These are phyloP conservation scores for Scytalidium sp. DNA, from an alignment of 2,329 filamentous ascomycete species.

Conservation along the genomic window DNA sequence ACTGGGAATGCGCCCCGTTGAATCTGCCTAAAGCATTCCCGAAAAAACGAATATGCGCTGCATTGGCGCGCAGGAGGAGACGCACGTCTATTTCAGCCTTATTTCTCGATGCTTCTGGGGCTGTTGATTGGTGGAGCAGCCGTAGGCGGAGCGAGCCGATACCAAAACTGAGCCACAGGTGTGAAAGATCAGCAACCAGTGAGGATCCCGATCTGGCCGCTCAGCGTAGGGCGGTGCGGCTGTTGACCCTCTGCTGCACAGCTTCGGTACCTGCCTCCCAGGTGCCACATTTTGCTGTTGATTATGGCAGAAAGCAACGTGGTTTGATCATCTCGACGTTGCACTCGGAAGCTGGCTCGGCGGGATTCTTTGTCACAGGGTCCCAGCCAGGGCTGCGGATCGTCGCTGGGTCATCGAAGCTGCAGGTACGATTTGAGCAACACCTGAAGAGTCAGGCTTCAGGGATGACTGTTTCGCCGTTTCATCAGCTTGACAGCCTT, in stretches of 20 bases:
- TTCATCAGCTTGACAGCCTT: neutral
- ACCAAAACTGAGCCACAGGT: neutral
- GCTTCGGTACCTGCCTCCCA: too few relatives aligned
- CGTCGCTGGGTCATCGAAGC: neutral
- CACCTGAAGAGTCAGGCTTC: neutral
- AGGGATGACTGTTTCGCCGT: neutral
- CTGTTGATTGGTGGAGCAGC: neutral
- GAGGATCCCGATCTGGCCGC: too few relatives aligned
- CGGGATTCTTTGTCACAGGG: neutral
- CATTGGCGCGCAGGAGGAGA: neutral
- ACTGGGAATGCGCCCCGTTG: neutral
- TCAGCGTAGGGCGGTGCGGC: neutral
- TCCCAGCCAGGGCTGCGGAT: neutral
- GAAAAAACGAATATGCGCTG: neutral
- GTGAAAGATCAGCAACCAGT: neutral
- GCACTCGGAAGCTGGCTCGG: neutral
- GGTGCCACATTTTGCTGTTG: neutral
- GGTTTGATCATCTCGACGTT: neutral
- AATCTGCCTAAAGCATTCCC: neutral
- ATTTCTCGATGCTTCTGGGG: neutral
- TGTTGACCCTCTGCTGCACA: neutral
- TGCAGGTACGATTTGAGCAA: neutral
- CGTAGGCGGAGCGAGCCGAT: neutral
- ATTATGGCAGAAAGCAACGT: neutral
- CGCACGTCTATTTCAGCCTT: neutral